Percentiles rank a stretch among this genome's conserved stretches.
These are phyloP conservation scores for Haplographium delicatum DNA, from an alignment of 495 filamentous ascomycete genomes.

Conservation along the genomic window DNA sequence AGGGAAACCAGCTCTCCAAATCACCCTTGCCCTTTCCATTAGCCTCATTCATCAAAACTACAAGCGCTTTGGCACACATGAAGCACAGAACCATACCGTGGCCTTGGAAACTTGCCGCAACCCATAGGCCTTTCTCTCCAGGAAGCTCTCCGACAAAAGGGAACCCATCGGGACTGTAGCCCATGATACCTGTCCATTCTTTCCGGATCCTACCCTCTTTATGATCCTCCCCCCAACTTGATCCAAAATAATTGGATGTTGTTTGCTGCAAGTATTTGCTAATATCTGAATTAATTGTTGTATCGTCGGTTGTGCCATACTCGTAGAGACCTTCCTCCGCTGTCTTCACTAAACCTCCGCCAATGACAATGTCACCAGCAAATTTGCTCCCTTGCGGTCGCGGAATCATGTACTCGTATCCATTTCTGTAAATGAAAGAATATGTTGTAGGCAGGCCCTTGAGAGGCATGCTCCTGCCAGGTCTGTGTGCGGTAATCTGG, in stretches of 20 bases:
- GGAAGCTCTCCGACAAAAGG: constrained; percentile 48
- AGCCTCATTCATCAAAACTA: constrained; percentile 40
- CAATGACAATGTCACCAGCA: constrained; percentile 61
- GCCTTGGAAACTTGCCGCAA: constrained; percentile 49
- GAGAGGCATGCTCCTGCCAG: constrained; percentile 40
- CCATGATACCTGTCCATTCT: constrained; percentile 63
- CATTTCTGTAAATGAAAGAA: constrained; percentile 54
- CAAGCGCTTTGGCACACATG: constrained; percentile 49
- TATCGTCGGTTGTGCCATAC: constrained; percentile 55
- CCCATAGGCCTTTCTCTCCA: constrained; percentile 40
- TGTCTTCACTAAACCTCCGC: constrained; percentile 55
- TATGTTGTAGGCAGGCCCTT: constrained; percentile 48
- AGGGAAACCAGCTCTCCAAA: constrained; percentile 46
- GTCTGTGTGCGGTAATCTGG: constrained; percentile 60
- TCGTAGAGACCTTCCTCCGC: constrained; percentile 40
- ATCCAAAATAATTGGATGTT: constrained; percentile 47
- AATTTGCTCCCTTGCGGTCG: constrained; percentile 40
- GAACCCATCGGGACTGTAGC: constrained; percentile 47
- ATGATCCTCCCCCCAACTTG: constrained; percentile 54
- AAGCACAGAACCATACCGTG: constrained; percentile 56
- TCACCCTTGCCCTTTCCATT: constrained; percentile 16
- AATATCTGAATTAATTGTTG: constrained; percentile 46
- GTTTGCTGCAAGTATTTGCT: constrained; percentile 45
- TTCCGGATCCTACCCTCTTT: constrained; percentile 49
- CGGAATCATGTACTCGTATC: constrained; percentile 65